Evolutionary conservation across 2,329 filamentous ascomycete species (phyloP).

Genomic region (Arthroderma uncinatum): DNA sequence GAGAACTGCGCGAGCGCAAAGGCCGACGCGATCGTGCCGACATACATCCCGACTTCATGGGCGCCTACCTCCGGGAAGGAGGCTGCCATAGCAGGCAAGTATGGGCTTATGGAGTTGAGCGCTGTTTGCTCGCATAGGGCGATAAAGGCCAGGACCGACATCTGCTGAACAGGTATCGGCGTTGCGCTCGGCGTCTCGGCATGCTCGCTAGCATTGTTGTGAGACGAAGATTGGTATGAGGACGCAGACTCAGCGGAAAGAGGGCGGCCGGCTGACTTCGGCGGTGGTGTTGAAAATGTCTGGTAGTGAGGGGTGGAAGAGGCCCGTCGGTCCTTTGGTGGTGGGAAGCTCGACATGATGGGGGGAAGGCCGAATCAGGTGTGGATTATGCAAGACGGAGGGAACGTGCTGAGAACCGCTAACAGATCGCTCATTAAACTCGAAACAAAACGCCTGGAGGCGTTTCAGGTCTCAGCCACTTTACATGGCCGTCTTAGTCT

Average conservation of each 20-base stretch:
- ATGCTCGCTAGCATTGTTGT: background rate
- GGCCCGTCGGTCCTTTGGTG: conserved; percentile 7
- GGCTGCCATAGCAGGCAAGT: conserved; percentile 83
- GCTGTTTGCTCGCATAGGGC: conserved; percentile 91
- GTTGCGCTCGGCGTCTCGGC: conserved; percentile 36
- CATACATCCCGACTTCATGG: conserved; percentile 68
- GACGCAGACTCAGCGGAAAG: conserved; percentile 33
- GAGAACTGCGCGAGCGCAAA: conserved; percentile 88
- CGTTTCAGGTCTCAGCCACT: background rate
- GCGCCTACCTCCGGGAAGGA: conserved; percentile 69
- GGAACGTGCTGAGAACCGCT: background rate
- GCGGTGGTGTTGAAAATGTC: conserved; percentile 38
- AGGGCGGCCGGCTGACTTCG: conserved; percentile 37
- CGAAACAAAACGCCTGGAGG: background rate
- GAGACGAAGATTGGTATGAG: conserved; percentile 18
- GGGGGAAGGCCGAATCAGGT: background rate
- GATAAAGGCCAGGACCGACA: conserved; percentile 74
- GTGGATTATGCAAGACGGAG: background rate
- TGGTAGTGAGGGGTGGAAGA: conserved; percentile 35
- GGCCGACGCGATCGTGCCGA: conserved; percentile 77
- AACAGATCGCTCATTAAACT: background rate
- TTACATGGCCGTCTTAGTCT: background rate
- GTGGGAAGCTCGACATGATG: background rate
- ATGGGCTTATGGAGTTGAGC: conserved; percentile 90
- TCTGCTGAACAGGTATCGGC: conserved; percentile 71